Percentiles rank a stretch among this genome's conserved stretches.
Evolutionary conservation across 2,329 filamentous ascomycete species (phyloP).

Genomic region (Trichoderma gracile): DNA sequence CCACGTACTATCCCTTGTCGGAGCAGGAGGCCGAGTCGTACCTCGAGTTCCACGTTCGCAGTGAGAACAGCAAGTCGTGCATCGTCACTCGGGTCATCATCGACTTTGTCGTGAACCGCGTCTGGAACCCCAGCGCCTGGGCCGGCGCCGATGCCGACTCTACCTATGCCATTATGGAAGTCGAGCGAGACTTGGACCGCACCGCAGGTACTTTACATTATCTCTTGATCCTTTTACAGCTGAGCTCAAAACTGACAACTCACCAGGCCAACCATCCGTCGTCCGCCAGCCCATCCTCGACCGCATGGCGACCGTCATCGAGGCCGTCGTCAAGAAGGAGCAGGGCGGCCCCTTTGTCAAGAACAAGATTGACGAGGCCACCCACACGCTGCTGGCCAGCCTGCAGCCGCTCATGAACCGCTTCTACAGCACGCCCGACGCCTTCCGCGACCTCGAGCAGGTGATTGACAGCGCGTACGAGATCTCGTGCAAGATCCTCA

Average conservation of each 20-base stretch:
- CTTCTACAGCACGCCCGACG: constrained; percentile 38
- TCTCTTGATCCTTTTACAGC: no score
- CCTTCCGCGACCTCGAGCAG: constrained; percentile 46
- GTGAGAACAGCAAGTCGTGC: constrained; percentile 44
- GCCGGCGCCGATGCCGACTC: constrained; percentile 40
- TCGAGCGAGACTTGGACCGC: constrained; percentile 41
- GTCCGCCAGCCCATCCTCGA: constrained; percentile 45
- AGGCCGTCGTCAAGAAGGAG: constrained; percentile 41
- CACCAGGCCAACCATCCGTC: constrained; percentile 39
- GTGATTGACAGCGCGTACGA: constrained; percentile 48
- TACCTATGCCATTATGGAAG: constrained; percentile 39
- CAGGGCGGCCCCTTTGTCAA: constrained; percentile 37
- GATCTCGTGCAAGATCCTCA: constrained; percentile 50
- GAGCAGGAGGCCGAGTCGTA: constrained; percentile 44
- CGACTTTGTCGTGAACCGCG: constrained; percentile 46
- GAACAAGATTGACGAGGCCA: constrained; percentile 45
- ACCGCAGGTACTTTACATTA: constrained; percentile 42
- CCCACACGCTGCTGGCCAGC: constrained; percentile 42
- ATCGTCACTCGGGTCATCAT: constrained; percentile 47
- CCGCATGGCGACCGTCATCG: constrained; percentile 41
- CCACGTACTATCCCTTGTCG: constrained; percentile 43
- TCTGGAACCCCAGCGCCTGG: constrained; percentile 46
- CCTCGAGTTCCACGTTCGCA: constrained; percentile 44
- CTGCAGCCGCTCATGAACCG: constrained; percentile 45
- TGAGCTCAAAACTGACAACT: background rate